These are phyloP conservation scores for Malassezia dermatis DNA, from an alignment of 1,284 basidiomycete species.

Conservation along the genomic window DNA sequence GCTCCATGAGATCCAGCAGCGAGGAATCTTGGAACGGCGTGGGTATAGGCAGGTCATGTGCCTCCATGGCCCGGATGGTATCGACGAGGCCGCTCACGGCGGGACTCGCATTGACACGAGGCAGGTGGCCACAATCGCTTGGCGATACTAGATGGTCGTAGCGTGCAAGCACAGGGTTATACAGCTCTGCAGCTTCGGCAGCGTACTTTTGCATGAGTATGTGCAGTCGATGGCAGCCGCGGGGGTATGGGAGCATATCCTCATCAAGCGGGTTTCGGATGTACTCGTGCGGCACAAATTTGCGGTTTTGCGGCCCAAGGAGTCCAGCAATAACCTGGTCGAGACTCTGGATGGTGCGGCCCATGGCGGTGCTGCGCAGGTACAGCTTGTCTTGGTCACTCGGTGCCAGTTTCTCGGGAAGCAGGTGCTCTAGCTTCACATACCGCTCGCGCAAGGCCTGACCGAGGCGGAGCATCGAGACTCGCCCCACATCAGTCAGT, in stretches of 20 bases:
- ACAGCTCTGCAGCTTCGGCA: conserved; percentile 52
- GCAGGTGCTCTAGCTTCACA: conserved; percentile 56
- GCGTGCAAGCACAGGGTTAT: conserved; percentile 59
- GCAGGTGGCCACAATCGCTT: conserved; percentile 60
- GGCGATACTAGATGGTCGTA: conserved; percentile 61
- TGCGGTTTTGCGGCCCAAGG: conserved; percentile 15
- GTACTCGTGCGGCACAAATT: conserved; percentile 23
- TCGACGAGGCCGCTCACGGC: conserved; percentile 69
- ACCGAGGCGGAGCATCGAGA: conserved; percentile 63
- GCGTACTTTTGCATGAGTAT: conserved; percentile 29
- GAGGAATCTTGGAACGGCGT: conserved; percentile 18
- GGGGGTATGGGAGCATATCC: conserved; percentile 62
- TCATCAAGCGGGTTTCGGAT: conserved; percentile 55
- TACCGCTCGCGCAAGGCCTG: conserved; percentile 59
- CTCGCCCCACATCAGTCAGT: conserved; percentile 64
- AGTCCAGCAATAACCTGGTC: conserved; percentile 62
- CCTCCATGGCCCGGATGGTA: conserved; percentile 56
- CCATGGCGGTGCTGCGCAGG: conserved; percentile 59
- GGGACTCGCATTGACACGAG: conserved; percentile 66
- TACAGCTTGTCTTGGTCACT: conserved; percentile 20
- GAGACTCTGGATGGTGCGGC: conserved; percentile 65
- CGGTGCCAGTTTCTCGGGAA: conserved; percentile 23
- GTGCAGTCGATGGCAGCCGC: conserved; percentile 57
- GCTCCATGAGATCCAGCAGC: conserved; percentile 53
- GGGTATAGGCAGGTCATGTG: conserved; percentile 56